Conservation (phyloP, 345 rosid genomes). For the Boechera retrofracta region DNA sequence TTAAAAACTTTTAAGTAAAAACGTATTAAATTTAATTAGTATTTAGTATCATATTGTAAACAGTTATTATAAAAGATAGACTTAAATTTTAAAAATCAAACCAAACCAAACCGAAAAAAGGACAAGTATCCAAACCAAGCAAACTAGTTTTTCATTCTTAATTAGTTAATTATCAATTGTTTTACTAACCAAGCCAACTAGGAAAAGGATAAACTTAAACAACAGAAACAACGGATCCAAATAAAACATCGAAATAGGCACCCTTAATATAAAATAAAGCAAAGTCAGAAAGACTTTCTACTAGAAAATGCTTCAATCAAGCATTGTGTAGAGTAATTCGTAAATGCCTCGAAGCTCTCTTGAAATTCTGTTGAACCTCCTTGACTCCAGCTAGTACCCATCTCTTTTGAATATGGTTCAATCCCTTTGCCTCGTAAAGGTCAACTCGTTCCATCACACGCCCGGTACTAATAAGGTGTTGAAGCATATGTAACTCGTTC, state of each 20-base stretch:
- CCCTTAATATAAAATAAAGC: neutral
- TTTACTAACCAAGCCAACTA: neutral
- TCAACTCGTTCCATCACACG: conserved; percentile 39
- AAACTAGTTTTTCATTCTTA: neutral
- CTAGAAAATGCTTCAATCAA: conserved; percentile 6
- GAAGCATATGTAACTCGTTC: conserved; percentile 35
- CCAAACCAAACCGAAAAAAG: neutral
- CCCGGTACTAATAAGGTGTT: conserved; percentile 39
- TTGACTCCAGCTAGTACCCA: neutral
- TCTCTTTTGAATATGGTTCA: conserved; percentile 2
- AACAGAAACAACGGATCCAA: neutral
- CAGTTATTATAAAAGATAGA: too few species aligned
- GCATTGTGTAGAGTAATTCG: conserved; percentile 13
- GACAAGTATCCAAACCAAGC: neutral
- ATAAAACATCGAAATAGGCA: neutral
- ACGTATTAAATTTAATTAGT: too few species aligned
- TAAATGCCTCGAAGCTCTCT: conserved; percentile 19
- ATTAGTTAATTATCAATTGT: neutral
- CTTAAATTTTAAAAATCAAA: neutral
- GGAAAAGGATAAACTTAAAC: neutral
- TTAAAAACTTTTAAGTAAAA: too few species aligned
- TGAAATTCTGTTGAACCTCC: neutral
- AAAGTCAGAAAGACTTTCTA: neutral
- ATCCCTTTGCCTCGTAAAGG: conserved; percentile 25
- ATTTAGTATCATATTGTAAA: too few species aligned